A percentile compares a stretch with the other conserved stretches of the same genome.
Conservation (phyloP, 257 asterid genomes). For the Solanum verrucosum region DNA sequence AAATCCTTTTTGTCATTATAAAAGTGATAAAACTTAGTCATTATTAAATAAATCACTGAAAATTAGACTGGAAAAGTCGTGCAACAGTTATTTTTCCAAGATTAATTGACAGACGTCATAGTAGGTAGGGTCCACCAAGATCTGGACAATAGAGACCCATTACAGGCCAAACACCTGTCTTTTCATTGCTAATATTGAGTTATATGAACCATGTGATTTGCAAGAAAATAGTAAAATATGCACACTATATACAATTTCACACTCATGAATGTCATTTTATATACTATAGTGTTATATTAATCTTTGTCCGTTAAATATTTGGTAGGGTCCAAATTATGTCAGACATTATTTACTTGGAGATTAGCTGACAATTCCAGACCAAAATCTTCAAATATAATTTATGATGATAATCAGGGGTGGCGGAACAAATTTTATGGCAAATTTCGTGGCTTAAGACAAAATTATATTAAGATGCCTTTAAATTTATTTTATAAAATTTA, state of each 20-base stretch:
- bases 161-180: constrained; percentile 22
- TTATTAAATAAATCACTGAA: constrained; percentile 7
- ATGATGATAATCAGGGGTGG: not conserved
- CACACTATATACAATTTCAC: not conserved
- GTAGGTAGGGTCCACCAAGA: not conserved
- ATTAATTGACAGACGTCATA: not conserved
- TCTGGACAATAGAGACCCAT: constrained; percentile 4
- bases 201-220: not conserved
- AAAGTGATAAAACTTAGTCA: not conserved
- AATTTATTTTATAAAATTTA: too few species aligned
- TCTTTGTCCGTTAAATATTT: not conserved
- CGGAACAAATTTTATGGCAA: too few species aligned
- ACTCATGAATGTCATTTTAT: not conserved
- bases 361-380: not conserved
- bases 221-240: not conserved
- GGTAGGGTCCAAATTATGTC: not conserved
- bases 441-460: too few species aligned
- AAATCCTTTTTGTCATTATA: too few species aligned
- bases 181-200: not conserved
- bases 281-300: not conserved
- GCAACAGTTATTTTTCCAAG: not conserved
- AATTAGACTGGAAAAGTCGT: not conserved
- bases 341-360: not conserved
- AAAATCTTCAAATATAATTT: not conserved
- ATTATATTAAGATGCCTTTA: too few species aligned